Evolutionary conservation across 2,329 filamentous ascomycete species (phyloP).

Genomic region (Beauveria rudraprayagi): DNA sequence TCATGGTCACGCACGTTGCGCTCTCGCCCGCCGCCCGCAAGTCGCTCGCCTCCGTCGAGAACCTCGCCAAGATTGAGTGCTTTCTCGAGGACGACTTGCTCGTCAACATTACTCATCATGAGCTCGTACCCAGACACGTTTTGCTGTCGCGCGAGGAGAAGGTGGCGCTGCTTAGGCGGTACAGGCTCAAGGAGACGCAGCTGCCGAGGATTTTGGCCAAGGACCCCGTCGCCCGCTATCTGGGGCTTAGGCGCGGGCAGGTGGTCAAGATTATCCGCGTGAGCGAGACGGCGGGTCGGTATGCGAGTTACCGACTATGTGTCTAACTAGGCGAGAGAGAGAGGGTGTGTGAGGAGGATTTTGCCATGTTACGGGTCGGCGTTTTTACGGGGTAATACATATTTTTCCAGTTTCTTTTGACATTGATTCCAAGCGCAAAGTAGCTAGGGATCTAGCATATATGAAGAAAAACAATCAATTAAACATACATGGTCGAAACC

Average conservation of each 20-base stretch:
- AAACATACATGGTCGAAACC: neutral
- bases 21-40: conserved; percentile 84
- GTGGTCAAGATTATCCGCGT: conserved; percentile 98
- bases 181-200: conserved; percentile 95
- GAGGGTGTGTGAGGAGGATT: neutral
- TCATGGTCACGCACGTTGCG: conserved; percentile 76
- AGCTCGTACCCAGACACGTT: conserved; percentile 90
- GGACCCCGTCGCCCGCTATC: conserved; percentile 87
- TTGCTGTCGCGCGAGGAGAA: conserved; percentile 88
- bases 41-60: conserved; percentile 69
- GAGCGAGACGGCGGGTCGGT: conserved; percentile 90
- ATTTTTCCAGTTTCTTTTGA: neutral
- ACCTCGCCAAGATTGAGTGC: conserved; percentile 76
- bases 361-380: conserved; percentile 9
- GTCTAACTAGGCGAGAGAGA: conserved; percentile 34
- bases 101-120: conserved; percentile 97
- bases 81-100: conserved; percentile 94
- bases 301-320: conserved; percentile 82
- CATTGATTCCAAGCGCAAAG: conserved; percentile 4
- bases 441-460: conserved; percentile 1
- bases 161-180: conserved; percentile 72
- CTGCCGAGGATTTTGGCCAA: conserved; percentile 84
- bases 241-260: conserved; percentile 82
- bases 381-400: conserved; percentile 4
- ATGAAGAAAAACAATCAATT: neutral